Evolutionary conservation across 805 yeast species (phyloP).

Genomic region (Saturnispora sanitii): DNA sequence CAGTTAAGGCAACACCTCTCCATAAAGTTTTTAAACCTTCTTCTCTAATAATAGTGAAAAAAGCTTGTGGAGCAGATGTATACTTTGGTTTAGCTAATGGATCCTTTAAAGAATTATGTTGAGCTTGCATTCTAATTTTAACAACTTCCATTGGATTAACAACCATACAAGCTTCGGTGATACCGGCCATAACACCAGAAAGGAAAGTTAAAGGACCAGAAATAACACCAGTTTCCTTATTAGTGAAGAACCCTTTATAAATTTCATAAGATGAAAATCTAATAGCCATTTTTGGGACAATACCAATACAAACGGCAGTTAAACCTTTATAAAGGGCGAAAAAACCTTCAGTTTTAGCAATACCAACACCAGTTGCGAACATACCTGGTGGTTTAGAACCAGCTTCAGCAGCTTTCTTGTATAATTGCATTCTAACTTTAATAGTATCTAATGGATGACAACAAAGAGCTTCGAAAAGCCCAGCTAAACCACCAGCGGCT

Average conservation of each 20-base stretch:
- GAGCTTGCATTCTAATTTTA: conserved; percentile 93
- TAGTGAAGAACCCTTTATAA: conserved; percentile 60
- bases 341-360: conserved; percentile 71
- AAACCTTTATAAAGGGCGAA: conserved; percentile 88
- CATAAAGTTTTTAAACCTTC: conserved; percentile 86
- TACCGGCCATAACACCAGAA: conserved; percentile 96
- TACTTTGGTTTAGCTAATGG: conserved; percentile 72
- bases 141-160: conserved; percentile 98
- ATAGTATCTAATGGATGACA: conserved; percentile 98
- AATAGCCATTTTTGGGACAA: conserved; percentile 97
- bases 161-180: conserved; percentile 88
- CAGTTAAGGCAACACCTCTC: conserved; percentile 92
- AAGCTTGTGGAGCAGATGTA: conserved; percentile 87
- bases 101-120: conserved; percentile 83
- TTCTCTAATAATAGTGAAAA: conserved; percentile 71
- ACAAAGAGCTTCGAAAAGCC: conserved; percentile 91
- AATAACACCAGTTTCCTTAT: conserved; percentile 50
- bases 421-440: conserved; percentile 94
- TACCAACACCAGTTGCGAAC: conserved; percentile 66
- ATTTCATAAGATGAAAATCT: conserved; percentile 91
- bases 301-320: conserved; percentile 95
- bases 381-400: conserved; percentile 73
- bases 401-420: conserved; percentile 46
- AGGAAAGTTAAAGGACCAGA: conserved; percentile 68
- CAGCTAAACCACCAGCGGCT: conserved; percentile 95